Percentiles rank a stretch among this genome's conserved stretches.
These are phyloP conservation scores for Fusarium sp. DNA, from an alignment of 2,329 filamentous ascomycete genomes.

Conservation along the genomic window DNA sequence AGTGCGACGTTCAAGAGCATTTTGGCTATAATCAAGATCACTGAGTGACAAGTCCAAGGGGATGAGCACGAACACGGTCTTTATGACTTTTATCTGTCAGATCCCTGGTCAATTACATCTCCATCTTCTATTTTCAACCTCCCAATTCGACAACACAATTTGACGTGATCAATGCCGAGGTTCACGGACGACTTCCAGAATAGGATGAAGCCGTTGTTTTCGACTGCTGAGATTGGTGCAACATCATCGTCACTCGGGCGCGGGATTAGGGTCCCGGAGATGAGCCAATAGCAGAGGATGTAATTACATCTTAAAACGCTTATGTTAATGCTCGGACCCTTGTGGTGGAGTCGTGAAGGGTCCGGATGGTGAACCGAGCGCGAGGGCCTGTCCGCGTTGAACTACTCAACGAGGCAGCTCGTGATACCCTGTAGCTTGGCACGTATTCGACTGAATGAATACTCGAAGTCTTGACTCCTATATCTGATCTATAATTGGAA, in stretches of 20 bases:
- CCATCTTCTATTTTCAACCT: background rate
- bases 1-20: conserved; percentile 35
- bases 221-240: conserved; percentile 15
- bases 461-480: background rate
- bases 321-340: conserved; percentile 5
- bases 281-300: conserved; percentile 1
- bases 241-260: conserved; percentile 2
- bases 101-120: background rate
- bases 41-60: background rate
- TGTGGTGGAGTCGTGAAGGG: conserved; percentile 6
- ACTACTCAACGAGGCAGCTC: background rate
- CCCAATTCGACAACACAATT: no score
- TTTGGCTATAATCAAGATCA: background rate
- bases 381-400: background rate
- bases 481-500: background rate
- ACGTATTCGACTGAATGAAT: background rate
- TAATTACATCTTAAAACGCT: conserved; percentile 24
- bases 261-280: background rate
- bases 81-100: background rate
- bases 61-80: background rate
- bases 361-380: background rate
- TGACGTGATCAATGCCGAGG: conserved; percentile 20
- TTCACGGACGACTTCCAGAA: conserved; percentile 22
- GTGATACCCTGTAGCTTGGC: background rate
- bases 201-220: background rate